Evolutionary conservation across 257 asterid genomes (phyloP).

Genomic region (Nicotiana otophora): DNA sequence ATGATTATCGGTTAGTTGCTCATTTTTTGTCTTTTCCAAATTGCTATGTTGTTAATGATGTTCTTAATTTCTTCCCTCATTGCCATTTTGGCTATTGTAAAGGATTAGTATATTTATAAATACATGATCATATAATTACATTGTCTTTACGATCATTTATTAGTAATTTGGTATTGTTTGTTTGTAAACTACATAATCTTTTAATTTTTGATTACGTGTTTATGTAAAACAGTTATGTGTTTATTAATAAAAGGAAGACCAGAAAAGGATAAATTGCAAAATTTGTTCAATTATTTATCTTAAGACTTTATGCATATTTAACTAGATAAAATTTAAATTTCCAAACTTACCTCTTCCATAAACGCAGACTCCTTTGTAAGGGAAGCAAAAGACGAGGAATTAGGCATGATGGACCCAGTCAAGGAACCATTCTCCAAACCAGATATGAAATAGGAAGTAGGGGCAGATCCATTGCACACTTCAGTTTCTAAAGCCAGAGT

Average conservation of each 20-base stretch:
- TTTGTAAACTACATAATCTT: background rate
- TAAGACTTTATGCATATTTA: slow-evolving; percentile 54
- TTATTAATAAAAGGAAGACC: background rate
- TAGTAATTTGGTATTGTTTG: background rate
- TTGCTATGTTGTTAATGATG: background rate
- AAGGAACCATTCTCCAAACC: slow-evolving; percentile 77
- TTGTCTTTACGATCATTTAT: background rate
- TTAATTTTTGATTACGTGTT: background rate
- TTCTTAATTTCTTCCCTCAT: background rate
- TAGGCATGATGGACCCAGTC: slow-evolving; percentile 63
- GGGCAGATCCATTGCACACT: slow-evolving; percentile 63
- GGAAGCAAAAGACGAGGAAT: slow-evolving; percentile 65
- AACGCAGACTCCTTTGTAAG: slow-evolving; percentile 58
- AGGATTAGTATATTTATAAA: background rate
- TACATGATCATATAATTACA: background rate
- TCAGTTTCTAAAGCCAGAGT: slow-evolving; percentile 46
- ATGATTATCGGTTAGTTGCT: background rate
- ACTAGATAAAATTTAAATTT: slow-evolving; percentile 55
- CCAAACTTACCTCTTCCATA: slow-evolving; percentile 66
- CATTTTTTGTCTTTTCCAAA: background rate
- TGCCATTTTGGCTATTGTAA: background rate
- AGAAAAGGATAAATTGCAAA: background rate
- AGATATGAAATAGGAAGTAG: slow-evolving; percentile 77
- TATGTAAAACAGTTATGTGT: background rate
- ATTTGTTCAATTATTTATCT: slow-evolving; percentile 39